Conservation (phyloP, 2,329 filamentous ascomycete species). For the Pseudogymnoascus sp. region DNA sequence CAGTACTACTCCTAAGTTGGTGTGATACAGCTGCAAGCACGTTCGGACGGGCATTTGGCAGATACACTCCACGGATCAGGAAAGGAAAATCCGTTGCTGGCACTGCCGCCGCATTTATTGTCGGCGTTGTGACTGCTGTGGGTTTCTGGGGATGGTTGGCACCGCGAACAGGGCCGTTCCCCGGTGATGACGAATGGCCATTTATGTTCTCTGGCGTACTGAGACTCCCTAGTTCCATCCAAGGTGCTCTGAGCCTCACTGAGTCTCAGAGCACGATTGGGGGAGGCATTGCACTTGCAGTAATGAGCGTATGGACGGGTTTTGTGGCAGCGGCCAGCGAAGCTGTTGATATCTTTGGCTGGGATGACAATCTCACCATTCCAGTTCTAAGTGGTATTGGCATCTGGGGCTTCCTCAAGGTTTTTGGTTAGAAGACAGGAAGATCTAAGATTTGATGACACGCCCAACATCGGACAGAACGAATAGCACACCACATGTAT, state of each 20-base stretch:
- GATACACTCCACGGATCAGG: constrained; percentile 78
- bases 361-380: constrained; percentile 97
- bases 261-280: constrained; percentile 51
- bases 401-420: constrained; percentile 82
- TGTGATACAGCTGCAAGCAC: constrained; percentile 96
- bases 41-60: constrained; percentile 81
- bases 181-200: constrained; percentile 57
- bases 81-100: constrained; percentile 88
- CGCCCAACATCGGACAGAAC: not conserved
- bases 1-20: constrained; percentile 87
- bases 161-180: constrained; percentile 56
- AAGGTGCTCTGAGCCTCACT: constrained; percentile 52
- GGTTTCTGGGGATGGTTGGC: constrained; percentile 85
- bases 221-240: constrained; percentile 54
- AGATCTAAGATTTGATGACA: not conserved
- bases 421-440: constrained; percentile 51
- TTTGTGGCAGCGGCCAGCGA: constrained; percentile 82
- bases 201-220: constrained; percentile 79
- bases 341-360: constrained; percentile 81
- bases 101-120: constrained; percentile 70
- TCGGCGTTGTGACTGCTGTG: constrained; percentile 73
- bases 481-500: constrained; percentile 6
- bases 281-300: constrained; percentile 63
- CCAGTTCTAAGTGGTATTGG: constrained; percentile 82
- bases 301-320: constrained; percentile 83